Evolutionary conservation across 73 alveolate genomes (phyloP), one percentile per base, ranked within the genome.

Genomic region (Symbiodinium pilosum): DNA sequence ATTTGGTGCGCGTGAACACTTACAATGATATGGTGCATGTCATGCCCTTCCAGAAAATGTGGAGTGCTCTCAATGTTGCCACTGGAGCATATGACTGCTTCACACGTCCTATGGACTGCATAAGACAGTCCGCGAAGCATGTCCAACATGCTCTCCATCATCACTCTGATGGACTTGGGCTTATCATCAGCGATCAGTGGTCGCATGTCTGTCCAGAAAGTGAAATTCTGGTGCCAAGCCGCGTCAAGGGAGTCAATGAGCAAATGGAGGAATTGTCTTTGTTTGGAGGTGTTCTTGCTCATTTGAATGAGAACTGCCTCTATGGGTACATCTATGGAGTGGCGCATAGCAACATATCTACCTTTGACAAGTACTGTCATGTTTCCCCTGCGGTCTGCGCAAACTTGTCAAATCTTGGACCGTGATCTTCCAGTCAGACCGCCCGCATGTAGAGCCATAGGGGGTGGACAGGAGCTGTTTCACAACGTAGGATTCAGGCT

Each of bases 21-120:
- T 91, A 91, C 81, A 91, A 91, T 32, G 97, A 91, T n/a, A 73
- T 52, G 38, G 77, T 68, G 32, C 52, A 91, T 47, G 97, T 91
- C 43, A 91, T 91, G 97, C 97, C 97, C n/a, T 91, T 91, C 41
- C 97, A 91, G 89, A 91, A 69, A 81, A 91, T 91, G 97, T 91
- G 97, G 97, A 91, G 84, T n/a, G 97, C 97, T 4, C 52, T 41
- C 59, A 91, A 43, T 42, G 88, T 86, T 3, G 97, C 38, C 52
- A 91, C 54, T 32, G 81, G 81, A 43, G 97, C 81, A 28, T 91
- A 91, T 34, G 97, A 91, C 41, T 91, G 97, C 81, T 83, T 43
- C 34, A 51, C 89, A 4, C 40, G 88, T 47, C 64, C 44, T 18
- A 30, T 36, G 94, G n/a, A 43, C 43, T 73, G 85, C 85, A 73